Percentiles rank a stretch among this genome's conserved stretches.
These are phyloP conservation scores for Trametes cubensis DNA, from an alignment of 768 basidiomycete genomes.

Conservation along the genomic window DNA sequence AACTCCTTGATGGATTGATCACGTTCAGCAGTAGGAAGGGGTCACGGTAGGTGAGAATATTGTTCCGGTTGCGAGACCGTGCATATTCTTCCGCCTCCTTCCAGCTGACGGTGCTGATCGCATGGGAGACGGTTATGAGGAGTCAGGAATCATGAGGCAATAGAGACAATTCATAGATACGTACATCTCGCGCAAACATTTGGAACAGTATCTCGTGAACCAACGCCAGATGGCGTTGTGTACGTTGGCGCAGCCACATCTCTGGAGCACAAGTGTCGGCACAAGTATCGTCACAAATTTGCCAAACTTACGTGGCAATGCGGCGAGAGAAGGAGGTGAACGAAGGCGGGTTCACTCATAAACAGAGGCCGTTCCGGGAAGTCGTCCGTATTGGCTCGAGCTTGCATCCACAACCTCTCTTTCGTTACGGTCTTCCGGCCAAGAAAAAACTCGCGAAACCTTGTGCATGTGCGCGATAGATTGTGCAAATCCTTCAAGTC, in stretches of 20 bases:
- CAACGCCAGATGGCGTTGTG: neutral
- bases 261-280: neutral
- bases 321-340: slow-evolving; percentile 2
- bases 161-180: too few species aligned
- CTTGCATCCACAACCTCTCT: neutral
- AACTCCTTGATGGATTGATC: too few species aligned
- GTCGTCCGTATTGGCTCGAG: neutral
- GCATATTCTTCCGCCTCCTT: too few species aligned
- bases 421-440: neutral
- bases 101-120: too few species aligned
- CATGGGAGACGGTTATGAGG: too few species aligned
- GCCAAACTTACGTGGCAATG: neutral
- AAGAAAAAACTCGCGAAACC: slow-evolving; percentile 5
- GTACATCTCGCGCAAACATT: neutral
- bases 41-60: too few species aligned
- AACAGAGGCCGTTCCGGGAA: slow-evolving; percentile 2
- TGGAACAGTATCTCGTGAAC: neutral
- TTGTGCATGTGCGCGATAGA: slow-evolving; percentile 12
- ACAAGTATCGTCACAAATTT: too few species aligned
- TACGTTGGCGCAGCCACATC: neutral
- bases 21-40: too few species aligned
- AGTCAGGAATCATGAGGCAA: too few species aligned
- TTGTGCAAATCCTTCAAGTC: neutral
- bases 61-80: too few species aligned
- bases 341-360: slow-evolving; percentile 6